Evolutionary conservation across 106 monocot species (phyloP).

Genomic region (Posidonia australis): DNA sequence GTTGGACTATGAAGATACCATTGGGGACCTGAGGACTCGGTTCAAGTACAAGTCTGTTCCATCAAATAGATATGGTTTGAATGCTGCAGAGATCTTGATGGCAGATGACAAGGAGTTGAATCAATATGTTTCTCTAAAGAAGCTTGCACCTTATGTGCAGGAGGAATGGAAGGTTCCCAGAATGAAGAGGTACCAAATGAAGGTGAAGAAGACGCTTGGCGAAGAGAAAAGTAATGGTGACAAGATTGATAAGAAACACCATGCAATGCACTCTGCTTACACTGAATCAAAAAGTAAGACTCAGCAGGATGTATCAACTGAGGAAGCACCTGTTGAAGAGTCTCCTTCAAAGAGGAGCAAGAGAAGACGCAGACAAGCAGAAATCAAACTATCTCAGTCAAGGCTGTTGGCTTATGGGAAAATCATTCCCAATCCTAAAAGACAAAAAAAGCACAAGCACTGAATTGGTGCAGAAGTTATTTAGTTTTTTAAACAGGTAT

Average conservation of each 20-base stretch:
- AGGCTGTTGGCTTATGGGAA: constrained; percentile 23
- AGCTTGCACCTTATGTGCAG: constrained; percentile 70
- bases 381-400: constrained; percentile 19
- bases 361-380: constrained; percentile 10
- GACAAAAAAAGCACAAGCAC: constrained; percentile 7
- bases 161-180: constrained; percentile 78
- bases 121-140: constrained; percentile 92
- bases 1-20: constrained; percentile 92
- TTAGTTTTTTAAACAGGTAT: not conserved
- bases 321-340: not conserved
- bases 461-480: not conserved
- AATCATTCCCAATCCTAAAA: not conserved
- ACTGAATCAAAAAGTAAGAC: not conserved
- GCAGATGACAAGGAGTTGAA: constrained; percentile 78
- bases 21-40: constrained; percentile 88
- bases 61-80: constrained; percentile 55
- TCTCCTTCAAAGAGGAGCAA: constrained; percentile 11
- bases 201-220: constrained; percentile 41
- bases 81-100: constrained; percentile 54
- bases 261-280: not conserved
- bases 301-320: not conserved
- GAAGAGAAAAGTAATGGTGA: constrained; percentile 1
- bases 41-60: constrained; percentile 76
- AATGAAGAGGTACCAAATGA: constrained; percentile 43
- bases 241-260: constrained; percentile 10